Evolutionary conservation across 306 rosid species (phyloP).

Genomic region (Castanea mollissima): DNA sequence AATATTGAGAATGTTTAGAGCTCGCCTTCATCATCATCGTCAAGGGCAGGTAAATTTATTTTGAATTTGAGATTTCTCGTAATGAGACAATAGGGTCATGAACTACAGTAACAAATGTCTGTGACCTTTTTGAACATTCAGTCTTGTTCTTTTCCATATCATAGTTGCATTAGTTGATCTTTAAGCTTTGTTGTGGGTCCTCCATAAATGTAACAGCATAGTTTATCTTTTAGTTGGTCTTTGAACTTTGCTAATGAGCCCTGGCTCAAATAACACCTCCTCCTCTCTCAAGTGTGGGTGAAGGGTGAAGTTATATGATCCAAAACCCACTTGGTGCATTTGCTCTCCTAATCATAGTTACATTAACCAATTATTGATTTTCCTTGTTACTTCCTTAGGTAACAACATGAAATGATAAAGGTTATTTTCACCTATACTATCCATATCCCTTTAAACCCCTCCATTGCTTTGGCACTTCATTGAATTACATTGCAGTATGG

Average conservation of each 20-base stretch:
- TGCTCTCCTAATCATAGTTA: neutral
- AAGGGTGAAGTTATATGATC: too few species aligned
- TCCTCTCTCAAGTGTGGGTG: too few species aligned
- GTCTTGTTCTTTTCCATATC: slow-evolving; percentile 6
- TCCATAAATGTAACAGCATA: neutral
- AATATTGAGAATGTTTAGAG: slow-evolving; percentile 84
- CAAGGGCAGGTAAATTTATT: slow-evolving; percentile 73
- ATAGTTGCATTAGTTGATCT: neutral
- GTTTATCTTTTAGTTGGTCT: neutral
- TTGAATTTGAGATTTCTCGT: slow-evolving; percentile 9
- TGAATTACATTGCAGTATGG: too few species aligned
- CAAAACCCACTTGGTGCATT: neutral
- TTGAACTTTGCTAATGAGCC: neutral
- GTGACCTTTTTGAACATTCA: neutral
- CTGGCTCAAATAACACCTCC: too few species aligned
- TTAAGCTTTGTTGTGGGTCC: neutral
- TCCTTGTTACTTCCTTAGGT: neutral
- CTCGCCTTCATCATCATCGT: slow-evolving; percentile 88
- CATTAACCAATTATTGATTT: neutral
- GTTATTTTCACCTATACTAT: neutral
- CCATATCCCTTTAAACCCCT: too few species aligned
- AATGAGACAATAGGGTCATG: neutral
- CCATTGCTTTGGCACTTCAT: too few species aligned
- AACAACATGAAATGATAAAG: neutral
- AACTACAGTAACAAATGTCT: neutral